Percentiles rank a stretch among this genome's conserved stretches.
These are phyloP conservation scores for Sphaerulina musiva DNA, from an alignment of 2,329 filamentous ascomycete species.

Conservation along the genomic window DNA sequence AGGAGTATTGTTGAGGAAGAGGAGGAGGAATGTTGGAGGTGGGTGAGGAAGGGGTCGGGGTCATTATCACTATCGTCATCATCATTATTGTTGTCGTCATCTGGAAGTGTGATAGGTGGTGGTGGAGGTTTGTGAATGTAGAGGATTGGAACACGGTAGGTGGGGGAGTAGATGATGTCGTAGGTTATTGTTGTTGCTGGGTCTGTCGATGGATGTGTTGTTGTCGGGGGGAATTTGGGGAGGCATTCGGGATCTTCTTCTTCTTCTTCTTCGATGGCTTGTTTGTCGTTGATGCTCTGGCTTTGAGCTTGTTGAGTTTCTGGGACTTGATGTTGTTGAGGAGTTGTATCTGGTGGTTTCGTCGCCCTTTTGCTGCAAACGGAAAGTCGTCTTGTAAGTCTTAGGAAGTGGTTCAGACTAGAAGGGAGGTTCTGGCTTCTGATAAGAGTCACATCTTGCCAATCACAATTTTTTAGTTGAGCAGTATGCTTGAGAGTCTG, in stretches of 20 bases:
- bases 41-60: too few relatives aligned
- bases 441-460: background rate
- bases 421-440: background rate
- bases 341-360: background rate
- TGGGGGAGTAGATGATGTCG: slow-evolving; percentile 40
- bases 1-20: background rate
- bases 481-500: background rate
- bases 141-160: slow-evolving; percentile 42
- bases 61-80: too few relatives aligned
- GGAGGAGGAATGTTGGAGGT: too few relatives aligned
- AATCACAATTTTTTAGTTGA: background rate
- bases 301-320: too few relatives aligned
- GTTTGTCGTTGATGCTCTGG: background rate
- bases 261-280: background rate
- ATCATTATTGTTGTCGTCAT: too few relatives aligned
- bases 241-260: background rate
- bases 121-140: slow-evolving; percentile 39
- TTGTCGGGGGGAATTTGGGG: background rate
- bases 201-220: background rate
- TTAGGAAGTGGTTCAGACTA: background rate
- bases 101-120: slow-evolving; percentile 14
- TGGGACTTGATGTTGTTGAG: too few relatives aligned
- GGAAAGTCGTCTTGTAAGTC: background rate
- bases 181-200: slow-evolving; percentile 25
- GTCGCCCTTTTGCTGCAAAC: background rate